phyloP scores from a whole-genome alignment of 345 rosid genomes.

The Cardiospermum halicacabum region DNA sequence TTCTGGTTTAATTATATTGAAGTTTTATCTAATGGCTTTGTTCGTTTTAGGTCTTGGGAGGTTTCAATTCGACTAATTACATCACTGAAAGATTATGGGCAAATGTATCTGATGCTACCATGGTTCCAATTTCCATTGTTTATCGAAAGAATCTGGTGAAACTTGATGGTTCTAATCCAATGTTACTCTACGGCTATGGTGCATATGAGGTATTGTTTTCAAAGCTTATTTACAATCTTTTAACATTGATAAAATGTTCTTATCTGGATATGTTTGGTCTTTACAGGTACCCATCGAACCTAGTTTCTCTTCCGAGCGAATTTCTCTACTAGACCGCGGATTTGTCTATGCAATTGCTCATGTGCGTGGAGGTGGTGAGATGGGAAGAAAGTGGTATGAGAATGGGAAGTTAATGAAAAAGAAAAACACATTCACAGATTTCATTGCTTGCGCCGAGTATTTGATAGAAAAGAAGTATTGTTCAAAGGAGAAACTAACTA shows the following conservation, averaged over 20 bases:
- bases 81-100: conserved; percentile 91
- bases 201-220: conserved; percentile 74
- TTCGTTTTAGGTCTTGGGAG: conserved; percentile 87
- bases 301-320: conserved; percentile 58
- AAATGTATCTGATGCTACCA: conserved; percentile 73
- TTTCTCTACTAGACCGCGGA: conserved; percentile 89
- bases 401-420: conserved; percentile 80
- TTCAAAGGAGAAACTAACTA: conserved; percentile 75
- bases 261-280: not conserved
- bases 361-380: conserved; percentile 96
- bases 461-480: conserved; percentile 62
- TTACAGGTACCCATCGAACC: conserved; percentile 64
- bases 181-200: conserved; percentile 73
- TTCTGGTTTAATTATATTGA: too few species aligned
- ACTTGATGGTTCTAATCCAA: conserved; percentile 78
- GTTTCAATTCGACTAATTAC: conserved; percentile 75
- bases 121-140: conserved; percentile 78
- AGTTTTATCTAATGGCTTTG: too few species aligned
- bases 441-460: conserved; percentile 74
- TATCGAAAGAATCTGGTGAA: conserved; percentile 67
- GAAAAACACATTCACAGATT: conserved; percentile 86
- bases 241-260: not conserved
- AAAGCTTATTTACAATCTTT: too few species aligned
- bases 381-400: conserved; percentile 99
- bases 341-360: conserved; percentile 83